Evolutionary conservation across 352 stramenopile species (phyloP), one percentile per base, ranked within the genome.

Genomic region (Lagenidium giganteum): DNA sequence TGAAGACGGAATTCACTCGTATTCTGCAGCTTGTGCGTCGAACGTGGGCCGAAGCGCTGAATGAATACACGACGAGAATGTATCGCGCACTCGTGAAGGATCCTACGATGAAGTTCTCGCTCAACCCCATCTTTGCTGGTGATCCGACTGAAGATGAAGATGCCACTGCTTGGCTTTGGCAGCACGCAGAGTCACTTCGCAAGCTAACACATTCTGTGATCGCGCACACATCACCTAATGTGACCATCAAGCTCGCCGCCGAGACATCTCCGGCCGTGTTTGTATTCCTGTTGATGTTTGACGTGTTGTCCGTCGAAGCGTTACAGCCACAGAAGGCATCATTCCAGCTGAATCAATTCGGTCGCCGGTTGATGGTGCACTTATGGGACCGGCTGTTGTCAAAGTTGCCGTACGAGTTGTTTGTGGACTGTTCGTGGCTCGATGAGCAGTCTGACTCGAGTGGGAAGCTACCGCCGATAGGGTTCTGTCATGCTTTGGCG

Each of bases 341-440:
- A 2, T 78, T 79, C 24, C 61, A 61, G 3, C 42, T 83, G 12
- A 87, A 73, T 53, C 30, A 33, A 9, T 69, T 73, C n/a, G 74
- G 74, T 13, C 45, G 37, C 4, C 61, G 61, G 20, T 11, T 72
- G 14, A n/a, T 82, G 34, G 38, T 46, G 7, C 43, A 67, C 11
- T 47, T 87, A 7, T 87, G 73, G 73, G 50, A 67, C 14, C 33
- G 59, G 5, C 43, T 65, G 23, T 56, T 87, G 6, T 66, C 65
- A 37, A 72, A 67, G 47, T 28, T 87, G 8, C 68, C 68, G 44
- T 74, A 79, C 23, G 37, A 72, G 23, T 67, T 83, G 44, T 80
- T 82, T 17, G 53, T 64, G 6, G 74, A 87, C n/a, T 87, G 70
- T 47, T 57, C 59, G n/a, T 87, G 74, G 74, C 68, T 87, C 13